Percentiles rank a stretch among this genome's conserved stretches.
Evolutionary conservation across 345 rosid genomes (phyloP).

Genomic region (Linum usitatissimum): DNA sequence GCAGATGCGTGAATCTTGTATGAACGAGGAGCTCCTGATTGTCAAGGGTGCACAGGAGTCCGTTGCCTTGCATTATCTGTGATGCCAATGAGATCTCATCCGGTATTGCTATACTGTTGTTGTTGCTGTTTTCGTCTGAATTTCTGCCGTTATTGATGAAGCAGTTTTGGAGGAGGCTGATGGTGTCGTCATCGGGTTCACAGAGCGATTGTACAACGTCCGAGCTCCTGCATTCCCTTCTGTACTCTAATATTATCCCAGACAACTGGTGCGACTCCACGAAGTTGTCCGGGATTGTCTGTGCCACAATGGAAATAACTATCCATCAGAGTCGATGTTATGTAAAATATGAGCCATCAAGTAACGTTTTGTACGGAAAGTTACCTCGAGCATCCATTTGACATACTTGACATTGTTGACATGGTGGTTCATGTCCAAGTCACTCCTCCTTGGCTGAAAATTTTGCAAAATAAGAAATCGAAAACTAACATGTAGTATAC

Average conservation of each 20-base stretch:
- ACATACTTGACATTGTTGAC: constrained; percentile 68
- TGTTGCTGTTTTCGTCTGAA: constrained; percentile 12
- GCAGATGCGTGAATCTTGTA: constrained; percentile 41
- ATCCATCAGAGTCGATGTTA: too few species aligned
- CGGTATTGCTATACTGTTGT: constrained; percentile 13
- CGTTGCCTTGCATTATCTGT: constrained; percentile 33
- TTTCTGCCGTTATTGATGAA: constrained; percentile 11
- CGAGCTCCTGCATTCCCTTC: constrained; percentile 50
- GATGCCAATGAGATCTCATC: constrained; percentile 33
- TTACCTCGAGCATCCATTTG: constrained; percentile 71
- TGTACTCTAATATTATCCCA: constrained; percentile 36
- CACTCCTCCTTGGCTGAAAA: constrained; percentile 45
- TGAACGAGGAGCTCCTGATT: constrained; percentile 7
- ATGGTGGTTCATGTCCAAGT: constrained; percentile 65
- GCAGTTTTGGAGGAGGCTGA: neutral
- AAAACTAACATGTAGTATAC: too few species aligned
- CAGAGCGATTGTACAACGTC: constrained; percentile 50
- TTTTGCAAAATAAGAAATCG: neutral
- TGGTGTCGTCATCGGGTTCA: constrained; percentile 26
- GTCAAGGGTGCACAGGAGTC: constrained; percentile 26
- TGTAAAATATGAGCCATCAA: too few species aligned
- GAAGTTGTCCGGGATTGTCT: constrained; percentile 45
- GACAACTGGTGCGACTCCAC: constrained; percentile 39
- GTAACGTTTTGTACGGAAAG: too few species aligned
- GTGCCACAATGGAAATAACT: constrained; percentile 2